Evolutionary conservation across 2,329 filamentous ascomycete species (phyloP), one percentile per base, ranked within the genome.

Genomic region (Hypomyces perniciosus): DNA sequence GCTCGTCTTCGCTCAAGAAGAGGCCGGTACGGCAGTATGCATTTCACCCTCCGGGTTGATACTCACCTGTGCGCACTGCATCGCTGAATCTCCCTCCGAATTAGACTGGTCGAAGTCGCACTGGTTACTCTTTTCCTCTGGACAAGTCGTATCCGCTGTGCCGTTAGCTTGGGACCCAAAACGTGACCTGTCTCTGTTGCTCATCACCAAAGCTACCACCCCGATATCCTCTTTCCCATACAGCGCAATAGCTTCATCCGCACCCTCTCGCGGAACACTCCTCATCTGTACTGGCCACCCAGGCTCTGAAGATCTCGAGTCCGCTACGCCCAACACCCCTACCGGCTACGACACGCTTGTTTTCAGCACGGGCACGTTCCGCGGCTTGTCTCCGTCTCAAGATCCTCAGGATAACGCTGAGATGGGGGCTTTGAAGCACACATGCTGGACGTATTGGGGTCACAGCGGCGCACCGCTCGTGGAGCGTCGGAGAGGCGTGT

Each of bases 391-490:
- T 1, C 48, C 56, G 8, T 67, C 55, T 4, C 68, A 68, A 46
- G 70, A 79, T 57, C 60, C 65, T 2, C 71, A 78, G 48, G 73
- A 80, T 53, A 79, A 79, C 54, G 68, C 66, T 2, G 72, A 76
- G 27, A 79, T 80, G 48, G 77, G 76, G 1, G 70, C 70, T 0
- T 55, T 80, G 56, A 74, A 69, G 68, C 77, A 80, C 58, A 71
- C 74, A 57, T 76, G 73, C 51, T 80, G 77, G 77, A 80, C 76
- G 2, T 80, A 79, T 59, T 79, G 77, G 78, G 77, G 77, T 1
- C 76, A 79, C 58, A 77, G 72, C 26, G 76, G 76, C 3, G 77
- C 76, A 5, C 75, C 74, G 1, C 59, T 80, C 12, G 54, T 79
- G n/a, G 59, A 69, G 12, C 48, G 53, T 30, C 58, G 53, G n/a